Base-by-base conservation (phyloP, 2,329 filamentous ascomycete species). In the Fusarium haematococcum region DNA sequence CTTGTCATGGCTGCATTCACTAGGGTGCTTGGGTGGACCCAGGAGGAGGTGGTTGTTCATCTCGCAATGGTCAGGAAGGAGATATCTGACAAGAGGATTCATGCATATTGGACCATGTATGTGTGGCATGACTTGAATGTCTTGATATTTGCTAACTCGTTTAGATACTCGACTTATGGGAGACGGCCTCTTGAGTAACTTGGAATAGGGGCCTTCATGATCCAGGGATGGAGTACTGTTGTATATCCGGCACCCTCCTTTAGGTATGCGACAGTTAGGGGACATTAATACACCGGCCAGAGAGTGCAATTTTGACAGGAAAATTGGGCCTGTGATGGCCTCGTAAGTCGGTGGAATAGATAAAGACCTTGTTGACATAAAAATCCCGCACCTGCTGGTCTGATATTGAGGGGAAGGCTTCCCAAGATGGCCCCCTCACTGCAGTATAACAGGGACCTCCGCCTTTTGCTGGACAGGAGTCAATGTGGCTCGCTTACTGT, bases 21-120 rank as follows among this genome's bases (percentile, higher is more conserved):
- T 0, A 67, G 73, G 4, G 61, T 68, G 0, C 68, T 77, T 2
- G 65, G 65, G 0, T 77, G 75, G 75, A 48, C 45, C 0, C 57
- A 69, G n/a, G 69, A 72, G 1, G 23, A 69, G 23, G 68, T 73
- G 2, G 33, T 50, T 6, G 23, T 43, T 2, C 70, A 77, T n/a
- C 20, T 77, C 1, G 65, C 61, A 0, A 56, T 56, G 8, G 75
- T 77, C 4, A 69, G 64, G 18, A 72, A 65, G 39, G 75, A 77
- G 1, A 13, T 77, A 6, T 67, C 61, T 13, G 66, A 68, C 11
- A 75, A 57, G 23, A 16, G 35, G 0, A 73, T 77, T 3, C 75
- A 77, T 54, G 71, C 75, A 18, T 76, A 76, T n/a, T 77, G 71
- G 71, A 65, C 71, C 0, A 35, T 77, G 68, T 77, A 65, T 39